A percentile compares a stretch with the other conserved stretches of the same genome.
phyloP scores from a whole-genome alignment of 306 rosid species.

The Dalbergia oliveri region DNA sequence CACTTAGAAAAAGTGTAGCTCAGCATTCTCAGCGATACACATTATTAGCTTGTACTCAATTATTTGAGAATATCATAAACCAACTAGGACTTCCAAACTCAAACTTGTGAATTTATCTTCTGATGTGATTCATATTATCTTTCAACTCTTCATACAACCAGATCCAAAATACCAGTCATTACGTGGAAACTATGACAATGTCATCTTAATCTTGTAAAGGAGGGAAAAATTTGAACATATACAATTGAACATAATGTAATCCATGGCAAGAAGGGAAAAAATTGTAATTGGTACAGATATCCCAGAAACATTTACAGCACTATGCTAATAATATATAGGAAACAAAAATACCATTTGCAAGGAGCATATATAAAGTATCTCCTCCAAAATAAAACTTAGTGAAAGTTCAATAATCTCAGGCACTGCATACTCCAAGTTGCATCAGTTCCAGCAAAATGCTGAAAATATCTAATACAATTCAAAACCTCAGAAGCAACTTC shows the following conservation, averaged over 20 bases:
- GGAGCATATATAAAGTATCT: slow-evolving; percentile 6
- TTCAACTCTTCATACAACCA: slow-evolving; percentile 3
- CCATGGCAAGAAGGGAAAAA: slow-evolving; percentile 25
- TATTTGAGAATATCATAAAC: slow-evolving; percentile 25
- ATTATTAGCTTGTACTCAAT: slow-evolving; percentile 20
- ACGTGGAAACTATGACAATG: slow-evolving; percentile 19
- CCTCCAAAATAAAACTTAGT: neutral
- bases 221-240: slow-evolving; percentile 28
- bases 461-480: neutral
- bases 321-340: slow-evolving; percentile 10
- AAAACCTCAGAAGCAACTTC: slow-evolving; percentile 22
- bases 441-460: slow-evolving; percentile 10
- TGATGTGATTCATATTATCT: slow-evolving; percentile 17
- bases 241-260: slow-evolving; percentile 17
- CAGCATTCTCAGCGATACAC: neutral
- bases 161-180: slow-evolving; percentile 32
- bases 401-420: slow-evolving; percentile 18
- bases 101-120: slow-evolving; percentile 28
- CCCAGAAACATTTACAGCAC: slow-evolving; percentile 10
- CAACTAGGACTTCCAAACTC: slow-evolving; percentile 6
- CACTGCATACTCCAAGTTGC: slow-evolving; percentile 7
- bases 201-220: slow-evolving; percentile 40
- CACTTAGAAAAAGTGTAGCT: slow-evolving; percentile 28
- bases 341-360: slow-evolving; percentile 21
- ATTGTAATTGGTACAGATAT: slow-evolving; percentile 1